Base-by-base conservation (phyloP, 1,284 basidiomycete genomes). In the Mycena sp. region DNA sequence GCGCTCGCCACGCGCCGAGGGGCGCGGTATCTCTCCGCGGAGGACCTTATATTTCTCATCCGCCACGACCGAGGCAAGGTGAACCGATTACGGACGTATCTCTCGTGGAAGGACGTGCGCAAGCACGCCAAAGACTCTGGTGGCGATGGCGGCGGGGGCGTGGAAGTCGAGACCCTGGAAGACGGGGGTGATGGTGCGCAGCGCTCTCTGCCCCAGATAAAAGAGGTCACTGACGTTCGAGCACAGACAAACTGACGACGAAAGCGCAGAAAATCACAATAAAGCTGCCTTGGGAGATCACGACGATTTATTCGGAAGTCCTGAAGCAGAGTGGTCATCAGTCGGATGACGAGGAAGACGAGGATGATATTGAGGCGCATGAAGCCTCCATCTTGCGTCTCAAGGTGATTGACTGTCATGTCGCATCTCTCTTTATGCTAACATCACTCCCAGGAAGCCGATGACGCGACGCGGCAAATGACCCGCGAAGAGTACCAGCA, bases 71-170 rank as follows among this genome's bases (percentile, higher is more conserved):
- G 94, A 65, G 94, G 92, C 21, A 98, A 98, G 77, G 94, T 99
- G 63, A 98, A 98, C 76, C 85, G 97, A 25, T 81, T 99, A 19
- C 80, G 95, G 26, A 98, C 95, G 11, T 99, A 98, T 73, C 85
- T 99, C n/a, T 94, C 93, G 0, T 99, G 97, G 96, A 98, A 98
- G 74, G 97, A 98, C 69, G 96, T 99, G 7, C 87, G 97, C 17
- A 98, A 98, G 73, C 93, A 95, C 69, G 95, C 95, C 7, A 98
- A 98, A 73, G 95, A 98, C 69, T 89, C 86, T 11, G 90, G 90
- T 53, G 91, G 88, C 10, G 90, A 91, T 62, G 92, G 86, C 3
- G 92, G 87, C 12, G 92, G 85, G 11, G 93, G 88, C 17, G 91
- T 92, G 1, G 93, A 95, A 71, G 90, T 93, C 5, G 93, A 93